Conservation (phyloP, 306 rosid genomes). For the Dalbergia cochinchinensis region DNA sequence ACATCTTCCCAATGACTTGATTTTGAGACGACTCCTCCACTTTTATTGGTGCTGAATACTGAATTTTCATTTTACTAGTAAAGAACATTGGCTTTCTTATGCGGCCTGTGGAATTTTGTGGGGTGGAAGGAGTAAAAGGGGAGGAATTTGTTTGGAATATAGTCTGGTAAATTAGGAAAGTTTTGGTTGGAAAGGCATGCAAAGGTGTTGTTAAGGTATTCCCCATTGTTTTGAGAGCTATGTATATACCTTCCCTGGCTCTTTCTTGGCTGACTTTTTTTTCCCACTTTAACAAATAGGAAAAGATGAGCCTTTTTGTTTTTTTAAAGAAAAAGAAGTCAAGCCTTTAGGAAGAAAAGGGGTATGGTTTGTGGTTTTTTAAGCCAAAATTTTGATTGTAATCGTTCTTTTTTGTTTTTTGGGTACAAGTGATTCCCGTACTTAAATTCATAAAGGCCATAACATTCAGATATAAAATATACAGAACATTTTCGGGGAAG, state of each 20-base stretch:
- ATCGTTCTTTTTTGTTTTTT: too few species aligned
- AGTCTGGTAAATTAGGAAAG: slow-evolving; percentile 12
- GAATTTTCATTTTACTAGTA: slow-evolving; percentile 5
- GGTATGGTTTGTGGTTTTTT: too few species aligned
- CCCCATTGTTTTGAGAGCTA: neutral
- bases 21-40: neutral
- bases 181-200: slow-evolving; percentile 33
- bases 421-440: too few species aligned
- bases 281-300: too few species aligned
- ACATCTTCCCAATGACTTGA: neutral
- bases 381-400: too few species aligned
- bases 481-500: too few species aligned
- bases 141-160: slow-evolving; percentile 2
- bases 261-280: too few species aligned
- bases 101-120: slow-evolving; percentile 28
- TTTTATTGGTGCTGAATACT: slow-evolving; percentile 13
- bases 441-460: too few species aligned
- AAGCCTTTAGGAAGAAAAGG: too few species aligned
- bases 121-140: slow-evolving; percentile 12
- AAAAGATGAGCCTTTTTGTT: too few species aligned
- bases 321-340: too few species aligned
- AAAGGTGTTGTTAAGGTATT: neutral
- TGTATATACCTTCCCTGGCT: neutral
- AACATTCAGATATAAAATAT: too few species aligned
- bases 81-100: neutral